Evolutionary conservation across 2,329 filamentous ascomycete genomes (phyloP).

Genomic region (Xylariomycetidae sp.): DNA sequence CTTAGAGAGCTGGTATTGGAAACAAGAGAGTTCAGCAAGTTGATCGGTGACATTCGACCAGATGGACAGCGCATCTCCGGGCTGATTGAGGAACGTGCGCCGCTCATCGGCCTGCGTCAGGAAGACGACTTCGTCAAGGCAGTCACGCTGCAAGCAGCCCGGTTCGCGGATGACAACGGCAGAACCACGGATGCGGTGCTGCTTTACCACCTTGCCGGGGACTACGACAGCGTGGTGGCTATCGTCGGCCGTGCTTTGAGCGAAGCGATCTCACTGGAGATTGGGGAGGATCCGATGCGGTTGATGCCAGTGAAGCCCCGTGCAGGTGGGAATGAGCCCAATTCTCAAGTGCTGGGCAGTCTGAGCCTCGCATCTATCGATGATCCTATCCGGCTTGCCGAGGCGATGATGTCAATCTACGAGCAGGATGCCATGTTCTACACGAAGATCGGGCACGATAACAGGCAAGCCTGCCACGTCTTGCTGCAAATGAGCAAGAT

Average conservation of each 20-base stretch:
- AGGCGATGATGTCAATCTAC: conserved; percentile 59
- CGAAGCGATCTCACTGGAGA: conserved; percentile 79
- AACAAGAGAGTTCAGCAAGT: conserved; percentile 87
- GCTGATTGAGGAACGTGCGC: conserved; percentile 77
- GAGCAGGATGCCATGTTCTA: conserved; percentile 56
- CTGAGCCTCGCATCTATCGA: conserved; percentile 56
- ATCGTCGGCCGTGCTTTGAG: conserved; percentile 88
- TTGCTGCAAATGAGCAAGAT: conserved; percentile 56
- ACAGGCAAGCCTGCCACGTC: conserved; percentile 50
- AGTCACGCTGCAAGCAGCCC: conserved; percentile 89
- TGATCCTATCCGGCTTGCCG: conserved; percentile 53
- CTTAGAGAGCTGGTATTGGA: conserved; percentile 93
- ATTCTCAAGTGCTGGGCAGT: conserved; percentile 44
- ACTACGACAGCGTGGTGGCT: conserved; percentile 88
- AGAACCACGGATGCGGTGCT: conserved; percentile 90
- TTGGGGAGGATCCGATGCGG: conserved; percentile 73
- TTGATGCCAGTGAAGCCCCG: conserved; percentile 76
- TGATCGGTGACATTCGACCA: conserved; percentile 83
- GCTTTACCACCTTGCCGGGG: conserved; percentile 87
- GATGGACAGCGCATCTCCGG: conserved; percentile 83
- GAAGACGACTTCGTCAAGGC: conserved; percentile 81
- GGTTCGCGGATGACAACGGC: conserved; percentile 89
- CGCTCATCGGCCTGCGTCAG: conserved; percentile 72
- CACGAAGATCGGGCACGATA: conserved; percentile 49
- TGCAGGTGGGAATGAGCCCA: conserved; percentile 33